A percentile compares a stretch with the other conserved stretches of the same genome.
Conservation (phyloP, 805 yeast genomes). For the Kurtzmaniella fragi region DNA sequence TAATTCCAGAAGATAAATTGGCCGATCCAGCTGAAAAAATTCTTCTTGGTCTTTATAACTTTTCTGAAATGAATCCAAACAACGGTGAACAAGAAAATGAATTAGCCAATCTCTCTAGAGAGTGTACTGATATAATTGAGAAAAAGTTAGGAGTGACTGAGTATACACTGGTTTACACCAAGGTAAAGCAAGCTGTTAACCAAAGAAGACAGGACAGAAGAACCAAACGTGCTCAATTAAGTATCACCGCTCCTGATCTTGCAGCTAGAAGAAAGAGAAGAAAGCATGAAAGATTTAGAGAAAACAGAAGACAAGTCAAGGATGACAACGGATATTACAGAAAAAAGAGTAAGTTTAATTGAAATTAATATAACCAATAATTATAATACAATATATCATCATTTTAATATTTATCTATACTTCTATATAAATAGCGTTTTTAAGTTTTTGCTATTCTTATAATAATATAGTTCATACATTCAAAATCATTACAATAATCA, state of each 20-base stretch:
- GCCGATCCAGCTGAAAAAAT: conserved; percentile 41
- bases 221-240: conserved; percentile 68
- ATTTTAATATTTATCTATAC: not conserved
- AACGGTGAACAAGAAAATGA: conserved; percentile 45
- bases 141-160: conserved; percentile 65
- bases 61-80: conserved; percentile 41
- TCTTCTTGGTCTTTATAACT: conserved; percentile 49
- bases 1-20: conserved; percentile 40
- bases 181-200: conserved; percentile 56
- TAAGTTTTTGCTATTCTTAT: conserved; percentile 6
- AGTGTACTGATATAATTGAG: conserved; percentile 65
- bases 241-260: conserved; percentile 72
- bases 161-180: conserved; percentile 56
- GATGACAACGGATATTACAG: conserved; percentile 76
- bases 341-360: conserved; percentile 38
- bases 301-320: conserved; percentile 67
- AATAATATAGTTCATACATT: conserved; percentile 2
- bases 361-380: conserved; percentile 24
- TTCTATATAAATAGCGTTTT: conserved; percentile 2
- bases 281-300: conserved; percentile 72
- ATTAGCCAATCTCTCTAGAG: conserved; percentile 48
- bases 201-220: conserved; percentile 71
- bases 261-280: conserved; percentile 75
- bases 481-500: conserved; percentile 3
- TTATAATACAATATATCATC: conserved; percentile 2